phyloP scores from a whole-genome alignment of 257 asterid genomes.

The Capsicum pubescens region DNA sequence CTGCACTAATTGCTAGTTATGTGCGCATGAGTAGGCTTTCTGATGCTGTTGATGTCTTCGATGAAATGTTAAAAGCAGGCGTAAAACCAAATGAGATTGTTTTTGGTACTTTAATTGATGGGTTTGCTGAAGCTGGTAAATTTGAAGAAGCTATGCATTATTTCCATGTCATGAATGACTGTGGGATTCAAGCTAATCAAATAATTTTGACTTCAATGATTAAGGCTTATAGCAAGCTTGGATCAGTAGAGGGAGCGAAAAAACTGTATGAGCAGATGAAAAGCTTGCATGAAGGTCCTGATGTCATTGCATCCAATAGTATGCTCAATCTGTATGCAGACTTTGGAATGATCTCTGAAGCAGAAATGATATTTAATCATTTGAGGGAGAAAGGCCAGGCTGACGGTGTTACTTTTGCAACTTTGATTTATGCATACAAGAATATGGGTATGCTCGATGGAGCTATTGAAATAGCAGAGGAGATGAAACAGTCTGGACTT shows the following conservation, averaged over 20 bases:
- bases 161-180: slow-evolving; percentile 65
- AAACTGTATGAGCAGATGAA: slow-evolving; percentile 67
- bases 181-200: slow-evolving; percentile 65
- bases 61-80: slow-evolving; percentile 64
- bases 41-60: slow-evolving; percentile 62
- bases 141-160: slow-evolving; percentile 71
- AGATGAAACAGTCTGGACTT: slow-evolving; percentile 70
- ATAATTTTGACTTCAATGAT: slow-evolving; percentile 83
- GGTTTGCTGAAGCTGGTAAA: slow-evolving; percentile 77
- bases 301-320: slow-evolving; percentile 83
- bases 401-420: slow-evolving; percentile 78
- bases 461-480: slow-evolving; percentile 78
- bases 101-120: slow-evolving; percentile 72
- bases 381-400: slow-evolving; percentile 58
- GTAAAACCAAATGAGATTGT: slow-evolving; percentile 80
- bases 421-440: slow-evolving; percentile 83
- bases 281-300: slow-evolving; percentile 68
- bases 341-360: slow-evolving; percentile 83
- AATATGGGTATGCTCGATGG: slow-evolving; percentile 90
- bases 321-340: slow-evolving; percentile 82
- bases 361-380: slow-evolving; percentile 53
- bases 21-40: slow-evolving; percentile 55
- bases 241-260: slow-evolving; percentile 82
- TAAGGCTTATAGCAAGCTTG: slow-evolving; percentile 76
- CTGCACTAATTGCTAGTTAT: slow-evolving; percentile 68